Conservation (phyloP, 306 rosid genomes). For the Cucurbita pepo region DNA sequence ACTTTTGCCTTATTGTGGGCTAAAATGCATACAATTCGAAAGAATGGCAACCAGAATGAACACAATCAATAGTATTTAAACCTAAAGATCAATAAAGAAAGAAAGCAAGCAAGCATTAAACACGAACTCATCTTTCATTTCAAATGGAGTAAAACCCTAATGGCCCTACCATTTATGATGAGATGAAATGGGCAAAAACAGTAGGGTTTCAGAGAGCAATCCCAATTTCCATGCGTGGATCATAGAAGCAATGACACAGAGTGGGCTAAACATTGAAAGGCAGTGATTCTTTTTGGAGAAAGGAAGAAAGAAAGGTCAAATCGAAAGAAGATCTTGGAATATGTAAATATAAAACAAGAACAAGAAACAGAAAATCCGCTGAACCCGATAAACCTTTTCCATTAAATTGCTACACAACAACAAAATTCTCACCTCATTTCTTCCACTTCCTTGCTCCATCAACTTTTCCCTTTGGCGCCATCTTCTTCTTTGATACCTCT, state of each 20-base stretch:
- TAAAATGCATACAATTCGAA: too few species aligned
- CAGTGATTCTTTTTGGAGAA: neutral
- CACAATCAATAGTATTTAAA: too few species aligned
- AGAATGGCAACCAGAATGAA: too few species aligned
- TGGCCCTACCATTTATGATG: too few species aligned
- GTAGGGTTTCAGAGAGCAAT: neutral
- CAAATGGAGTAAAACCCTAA: too few species aligned
- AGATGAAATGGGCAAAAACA: too few species aligned
- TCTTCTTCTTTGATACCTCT: conserved; percentile 42
- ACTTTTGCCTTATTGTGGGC: too few species aligned
- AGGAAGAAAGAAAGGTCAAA: neutral
- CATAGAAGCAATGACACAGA: neutral
- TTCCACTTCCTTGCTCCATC: conserved; percentile 34
- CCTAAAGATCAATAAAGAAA: too few species aligned
- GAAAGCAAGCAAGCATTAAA: neutral
- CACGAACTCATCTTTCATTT: neutral
- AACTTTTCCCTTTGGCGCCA: conserved; percentile 61
- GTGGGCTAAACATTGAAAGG: neutral
- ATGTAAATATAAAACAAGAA: neutral
- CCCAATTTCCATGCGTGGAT: neutral
- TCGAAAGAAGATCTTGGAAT: neutral
- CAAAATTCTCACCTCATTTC: neutral
- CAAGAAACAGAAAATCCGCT: neutral
- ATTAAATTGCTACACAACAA: neutral
- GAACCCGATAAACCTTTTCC: neutral